phyloP scores from a whole-genome alignment of 768 basidiomycete species.

The Lentinula sp. region DNA sequence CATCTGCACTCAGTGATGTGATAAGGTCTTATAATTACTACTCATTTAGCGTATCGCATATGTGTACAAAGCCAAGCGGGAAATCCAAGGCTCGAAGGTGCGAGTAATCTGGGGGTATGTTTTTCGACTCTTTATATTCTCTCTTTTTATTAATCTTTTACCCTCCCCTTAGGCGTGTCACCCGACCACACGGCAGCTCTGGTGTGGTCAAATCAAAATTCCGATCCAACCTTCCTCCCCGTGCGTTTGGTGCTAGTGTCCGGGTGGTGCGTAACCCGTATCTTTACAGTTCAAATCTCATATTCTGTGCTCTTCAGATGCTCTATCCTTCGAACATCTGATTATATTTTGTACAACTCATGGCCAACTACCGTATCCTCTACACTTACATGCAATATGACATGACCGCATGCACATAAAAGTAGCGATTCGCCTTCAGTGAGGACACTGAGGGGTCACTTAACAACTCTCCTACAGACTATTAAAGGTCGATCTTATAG shows the following conservation, averaged over 20 bases:
- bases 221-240: slow-evolving; percentile 89
- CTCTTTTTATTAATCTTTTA: background rate
- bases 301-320: slow-evolving; percentile 49
- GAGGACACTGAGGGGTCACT: background rate
- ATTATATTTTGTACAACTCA: slow-evolving; percentile 30
- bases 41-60: slow-evolving; percentile 80
- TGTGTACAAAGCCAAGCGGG: slow-evolving; percentile 96
- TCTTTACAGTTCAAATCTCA: background rate
- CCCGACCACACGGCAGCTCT: slow-evolving; percentile 88
- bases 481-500: background rate
- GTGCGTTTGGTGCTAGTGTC: slow-evolving; percentile 88
- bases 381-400: slow-evolving; percentile 44
- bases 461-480: background rate
- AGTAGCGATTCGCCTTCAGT: background rate
- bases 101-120: slow-evolving; percentile 98
- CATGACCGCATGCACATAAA: slow-evolving; percentile 19
- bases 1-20: background rate
- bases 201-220: slow-evolving; percentile 98
- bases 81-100: slow-evolving; percentile 90
- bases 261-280: slow-evolving; percentile 63
- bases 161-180: slow-evolving; percentile 59
- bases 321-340: slow-evolving; percentile 85
- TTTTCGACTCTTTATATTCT: background rate
- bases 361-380: slow-evolving; percentile 24
- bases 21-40: slow-evolving; percentile 4